A percentile compares a stretch with the other conserved stretches of the same genome.
These are phyloP conservation scores for Penicillium salamii DNA, from an alignment of 495 filamentous ascomycete genomes.

Conservation along the genomic window DNA sequence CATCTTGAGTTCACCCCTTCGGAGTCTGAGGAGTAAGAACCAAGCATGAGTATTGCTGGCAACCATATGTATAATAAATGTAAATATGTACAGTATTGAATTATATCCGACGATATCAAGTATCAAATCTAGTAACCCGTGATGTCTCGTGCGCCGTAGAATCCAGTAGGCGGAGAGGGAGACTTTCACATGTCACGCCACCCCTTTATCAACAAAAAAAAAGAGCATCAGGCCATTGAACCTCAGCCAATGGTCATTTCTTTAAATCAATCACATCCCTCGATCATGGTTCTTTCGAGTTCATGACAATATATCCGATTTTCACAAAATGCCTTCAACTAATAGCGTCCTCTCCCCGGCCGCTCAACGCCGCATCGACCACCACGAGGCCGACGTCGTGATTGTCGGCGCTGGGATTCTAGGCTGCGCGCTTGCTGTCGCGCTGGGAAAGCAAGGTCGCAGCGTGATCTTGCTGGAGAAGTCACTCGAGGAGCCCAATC, in stretches of 20 bases:
- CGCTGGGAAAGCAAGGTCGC: slow-evolving; percentile 82
- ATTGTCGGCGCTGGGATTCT: slow-evolving; percentile 89
- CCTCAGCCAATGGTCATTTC: not conserved
- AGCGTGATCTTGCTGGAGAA: slow-evolving; percentile 88
- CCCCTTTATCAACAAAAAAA: slow-evolving; percentile 15
- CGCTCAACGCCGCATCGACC: slow-evolving; percentile 41
- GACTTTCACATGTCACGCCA: slow-evolving; percentile 43
- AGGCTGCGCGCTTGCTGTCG: slow-evolving; percentile 83
- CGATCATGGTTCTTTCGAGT: slow-evolving; percentile 4
- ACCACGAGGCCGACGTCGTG: slow-evolving; percentile 72
- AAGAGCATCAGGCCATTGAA: slow-evolving; percentile 26
- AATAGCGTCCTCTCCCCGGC: slow-evolving; percentile 31
- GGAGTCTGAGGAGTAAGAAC: not conserved
- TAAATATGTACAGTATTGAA: slow-evolving; percentile 7
- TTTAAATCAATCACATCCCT: slow-evolving; percentile 6
- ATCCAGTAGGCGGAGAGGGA: slow-evolving; percentile 17
- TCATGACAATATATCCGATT: slow-evolving; percentile 2
- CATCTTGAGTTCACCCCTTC: slow-evolving; percentile 1
- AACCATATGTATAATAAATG: slow-evolving; percentile 4
- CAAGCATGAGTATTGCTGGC: not conserved
- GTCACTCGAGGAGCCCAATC: slow-evolving; percentile 89
- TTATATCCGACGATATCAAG: not conserved
- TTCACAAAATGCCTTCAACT: slow-evolving; percentile 17
- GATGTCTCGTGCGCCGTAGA: slow-evolving; percentile 7
- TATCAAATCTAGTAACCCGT: not conserved